Percentiles rank a stretch among this genome's conserved stretches.
phyloP scores from a whole-genome alignment of 495 filamentous ascomycete genomes.

The Penicillium egyptiacum region DNA sequence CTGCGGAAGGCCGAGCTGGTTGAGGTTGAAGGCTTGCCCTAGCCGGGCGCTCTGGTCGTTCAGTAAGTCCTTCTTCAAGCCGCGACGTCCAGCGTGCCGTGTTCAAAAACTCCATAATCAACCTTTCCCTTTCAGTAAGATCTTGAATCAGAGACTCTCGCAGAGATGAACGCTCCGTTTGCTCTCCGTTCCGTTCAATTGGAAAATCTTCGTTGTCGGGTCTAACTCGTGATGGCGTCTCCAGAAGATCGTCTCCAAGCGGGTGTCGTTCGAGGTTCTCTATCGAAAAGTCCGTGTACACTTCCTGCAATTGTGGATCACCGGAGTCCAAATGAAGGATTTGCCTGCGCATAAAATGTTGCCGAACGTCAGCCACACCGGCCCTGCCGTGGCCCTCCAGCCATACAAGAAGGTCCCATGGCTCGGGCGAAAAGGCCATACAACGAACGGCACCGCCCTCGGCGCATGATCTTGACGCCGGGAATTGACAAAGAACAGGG shows the following conservation, averaged over 20 bases:
- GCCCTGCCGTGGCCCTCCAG: conserved; percentile 83
- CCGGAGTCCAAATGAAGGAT: conserved; percentile 62
- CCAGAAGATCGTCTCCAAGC: conserved; percentile 28
- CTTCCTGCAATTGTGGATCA: conserved; percentile 51
- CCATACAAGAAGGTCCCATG: conserved; percentile 91
- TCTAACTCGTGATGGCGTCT: conserved; percentile 33
- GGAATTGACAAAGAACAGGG: conserved; percentile 46
- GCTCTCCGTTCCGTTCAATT: conserved; percentile 21
- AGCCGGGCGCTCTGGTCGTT: conserved; percentile 35
- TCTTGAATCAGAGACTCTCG: conserved; percentile 46
- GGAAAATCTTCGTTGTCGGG: conserved; percentile 31
- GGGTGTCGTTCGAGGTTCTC: conserved; percentile 26
- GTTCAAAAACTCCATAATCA: conserved; percentile 58
- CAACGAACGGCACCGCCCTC: conserved; percentile 80
- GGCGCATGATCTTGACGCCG: conserved; percentile 57
- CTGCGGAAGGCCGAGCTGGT: conserved; percentile 38
- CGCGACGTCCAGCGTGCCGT: conserved; percentile 44
- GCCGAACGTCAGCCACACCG: conserved; percentile 81
- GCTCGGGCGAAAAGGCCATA: conserved; percentile 86
- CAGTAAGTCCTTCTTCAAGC: conserved; percentile 36
- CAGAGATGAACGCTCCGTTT: conserved; percentile 29
- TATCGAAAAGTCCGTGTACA: conserved; percentile 49
- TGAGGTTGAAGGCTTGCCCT: conserved; percentile 32
- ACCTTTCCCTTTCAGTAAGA: conserved; percentile 56
- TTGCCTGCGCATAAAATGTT: conserved; percentile 73